Evolutionary conservation across 2,329 filamentous ascomycete genomes (phyloP), one percentile per base, ranked within the genome.

Genomic region (Pseudogymnoascus sp.): DNA sequence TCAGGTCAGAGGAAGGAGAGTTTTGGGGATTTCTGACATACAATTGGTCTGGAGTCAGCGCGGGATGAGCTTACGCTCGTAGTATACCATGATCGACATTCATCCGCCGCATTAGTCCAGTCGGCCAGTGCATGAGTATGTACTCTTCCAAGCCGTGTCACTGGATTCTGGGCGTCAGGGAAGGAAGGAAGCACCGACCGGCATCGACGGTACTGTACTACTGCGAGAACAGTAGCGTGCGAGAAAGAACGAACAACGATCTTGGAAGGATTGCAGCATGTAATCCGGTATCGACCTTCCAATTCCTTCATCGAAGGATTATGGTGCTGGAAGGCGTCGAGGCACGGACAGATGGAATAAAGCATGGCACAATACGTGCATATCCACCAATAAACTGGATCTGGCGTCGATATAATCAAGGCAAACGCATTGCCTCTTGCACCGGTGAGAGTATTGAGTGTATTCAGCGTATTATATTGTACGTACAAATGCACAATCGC

Each of bases 121-220:
- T 53, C 25, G 14, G 6, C 46, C n/a, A 31, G 28, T 23, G n/a
- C 25, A 11, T 34, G 46, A 28, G 31, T 16, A 56, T 34, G 50
- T 56, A 56, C 28, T 18, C 31, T 56, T 56, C 28, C 50, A 56
- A 34, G 25, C 50, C 50, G n/a, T 56, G 50, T 21, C 50, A 56
- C 50, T 56, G 50, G 50, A 56, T 56, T 56, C 28, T 56, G 11
- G 50, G 50, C 50, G 50, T 56, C 50, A 34, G 50, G 50, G 50
- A 56, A 56, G 50, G 50, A 56, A 56, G 50, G 50, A 56, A 18
- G 10, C 28, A 56, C 28, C 25, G n/a, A 25, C 25, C 18, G 28
- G 5, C 50, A 56, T 6, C 50, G 50, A 34, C 16, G 50, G 50
- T 56, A 56, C 25, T 34, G 50, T 34, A 34, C 50, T 56, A 56